Evolutionary conservation across 345 rosid genomes (phyloP).

Genomic region (Garcia nutans): DNA sequence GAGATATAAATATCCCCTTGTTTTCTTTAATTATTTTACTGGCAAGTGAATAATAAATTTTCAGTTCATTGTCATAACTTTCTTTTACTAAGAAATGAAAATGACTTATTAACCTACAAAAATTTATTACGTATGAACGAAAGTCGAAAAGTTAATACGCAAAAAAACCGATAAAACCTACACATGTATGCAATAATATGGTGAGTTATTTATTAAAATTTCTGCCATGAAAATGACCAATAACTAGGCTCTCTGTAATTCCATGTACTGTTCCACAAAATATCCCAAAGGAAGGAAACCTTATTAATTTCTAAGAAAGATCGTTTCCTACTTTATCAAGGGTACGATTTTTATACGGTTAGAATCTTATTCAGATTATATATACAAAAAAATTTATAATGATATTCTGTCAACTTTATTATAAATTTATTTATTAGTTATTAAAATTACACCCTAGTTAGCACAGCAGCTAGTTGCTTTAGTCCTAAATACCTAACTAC

Average conservation of each 20-base stretch:
- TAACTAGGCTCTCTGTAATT: not conserved
- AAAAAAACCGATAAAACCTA: not conserved
- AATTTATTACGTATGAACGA: not conserved
- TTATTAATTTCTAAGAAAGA: not conserved
- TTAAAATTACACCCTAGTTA: too few relatives aligned
- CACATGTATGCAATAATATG: not conserved
- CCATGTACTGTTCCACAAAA: not conserved
- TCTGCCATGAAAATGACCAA: constrained; percentile 4
- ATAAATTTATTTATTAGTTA: not conserved
- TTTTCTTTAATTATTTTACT: not conserved
- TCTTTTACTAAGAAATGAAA: constrained; percentile 13
- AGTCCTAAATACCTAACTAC: not conserved
- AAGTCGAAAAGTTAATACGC: not conserved
- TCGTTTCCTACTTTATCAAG: constrained; percentile 11
- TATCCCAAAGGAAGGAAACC: not conserved
- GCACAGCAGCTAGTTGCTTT: too few relatives aligned
- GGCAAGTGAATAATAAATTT: not conserved
- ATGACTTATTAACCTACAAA: constrained; percentile 23
- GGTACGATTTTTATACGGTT: constrained; percentile 10
- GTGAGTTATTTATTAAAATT: not conserved
- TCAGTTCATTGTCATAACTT: not conserved
- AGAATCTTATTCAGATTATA: constrained; percentile 22
- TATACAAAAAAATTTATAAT: not conserved
- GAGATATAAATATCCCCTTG: too few relatives aligned
- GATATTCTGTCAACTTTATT: constrained; percentile 16